Evolutionary conservation across 2,329 filamentous ascomycete genomes (phyloP).

Genomic region (Cladobotryum protrusum): DNA sequence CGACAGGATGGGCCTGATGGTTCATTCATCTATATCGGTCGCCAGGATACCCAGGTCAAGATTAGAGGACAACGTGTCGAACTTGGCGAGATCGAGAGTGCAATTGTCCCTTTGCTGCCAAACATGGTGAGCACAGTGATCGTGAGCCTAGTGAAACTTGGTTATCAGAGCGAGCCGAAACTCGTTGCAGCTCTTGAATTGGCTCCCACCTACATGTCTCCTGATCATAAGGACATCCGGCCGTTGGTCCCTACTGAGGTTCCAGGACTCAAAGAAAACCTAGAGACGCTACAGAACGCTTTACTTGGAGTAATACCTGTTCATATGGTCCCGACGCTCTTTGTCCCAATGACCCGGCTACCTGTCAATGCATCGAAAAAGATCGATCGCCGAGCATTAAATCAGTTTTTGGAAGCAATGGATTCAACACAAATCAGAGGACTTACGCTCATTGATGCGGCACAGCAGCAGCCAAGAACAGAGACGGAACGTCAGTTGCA

Average conservation of each 20-base stretch:
- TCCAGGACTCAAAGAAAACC: too few species aligned
- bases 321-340: conserved; percentile 5
- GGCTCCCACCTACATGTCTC: too few species aligned
- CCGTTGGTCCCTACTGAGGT: too few species aligned
- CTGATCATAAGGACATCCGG: too few species aligned
- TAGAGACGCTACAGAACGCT: background rate
- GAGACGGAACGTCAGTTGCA: background rate
- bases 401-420: background rate
- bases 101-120: background rate
- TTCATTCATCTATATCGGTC: background rate
- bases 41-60: conserved; percentile 5
- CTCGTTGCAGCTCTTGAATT: too few species aligned
- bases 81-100: background rate
- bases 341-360: background rate
- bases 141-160: too few species aligned
- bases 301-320: background rate
- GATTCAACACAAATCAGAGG: background rate
- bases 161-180: too few species aligned
- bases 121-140: too few species aligned
- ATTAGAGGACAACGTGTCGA: conserved; percentile 1
- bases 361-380: conserved; percentile 5
- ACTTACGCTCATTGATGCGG: background rate
- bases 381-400: background rate
- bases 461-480: background rate
- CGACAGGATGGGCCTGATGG: conserved; percentile 8